Evolutionary conservation across 1,284 basidiomycete genomes (phyloP).

Genomic region (Coriolopsis trogii): DNA sequence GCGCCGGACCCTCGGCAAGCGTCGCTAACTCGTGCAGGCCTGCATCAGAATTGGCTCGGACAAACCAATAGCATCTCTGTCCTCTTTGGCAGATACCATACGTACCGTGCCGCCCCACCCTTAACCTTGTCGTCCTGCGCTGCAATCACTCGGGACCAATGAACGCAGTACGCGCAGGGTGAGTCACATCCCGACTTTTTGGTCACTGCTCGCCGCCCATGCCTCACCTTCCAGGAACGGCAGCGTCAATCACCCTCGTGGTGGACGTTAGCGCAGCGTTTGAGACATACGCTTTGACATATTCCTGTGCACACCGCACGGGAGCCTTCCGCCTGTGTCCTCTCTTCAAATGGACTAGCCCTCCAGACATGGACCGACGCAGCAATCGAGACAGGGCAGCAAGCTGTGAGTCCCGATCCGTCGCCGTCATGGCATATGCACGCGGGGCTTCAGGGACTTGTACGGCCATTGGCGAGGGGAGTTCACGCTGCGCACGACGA

Average conservation of each 20-base stretch:
- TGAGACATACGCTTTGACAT: background rate
- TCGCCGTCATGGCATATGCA: background rate
- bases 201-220: constrained; percentile 1
- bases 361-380: too few relatives aligned
- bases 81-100: too few relatives aligned
- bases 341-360: too few relatives aligned
- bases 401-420: too few relatives aligned
- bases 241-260: constrained; percentile 10
- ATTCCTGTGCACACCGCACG: too few relatives aligned
- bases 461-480: background rate
- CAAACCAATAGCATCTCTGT: too few relatives aligned
- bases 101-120: too few relatives aligned
- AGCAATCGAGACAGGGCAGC: too few relatives aligned
- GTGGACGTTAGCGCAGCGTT: background rate
- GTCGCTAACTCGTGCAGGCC: background rate
- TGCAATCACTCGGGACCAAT: background rate
- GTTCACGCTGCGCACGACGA: background rate
- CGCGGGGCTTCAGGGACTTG: background rate
- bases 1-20: constrained; percentile 3
- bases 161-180: background rate
- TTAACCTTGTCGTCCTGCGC: background rate
- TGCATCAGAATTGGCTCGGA: background rate
- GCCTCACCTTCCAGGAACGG: constrained; percentile 1
- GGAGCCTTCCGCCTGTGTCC: too few relatives aligned
- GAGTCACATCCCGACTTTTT: background rate